Base-by-base conservation (phyloP, 139 green algal species). In the Picochlorum sp. region DNA sequence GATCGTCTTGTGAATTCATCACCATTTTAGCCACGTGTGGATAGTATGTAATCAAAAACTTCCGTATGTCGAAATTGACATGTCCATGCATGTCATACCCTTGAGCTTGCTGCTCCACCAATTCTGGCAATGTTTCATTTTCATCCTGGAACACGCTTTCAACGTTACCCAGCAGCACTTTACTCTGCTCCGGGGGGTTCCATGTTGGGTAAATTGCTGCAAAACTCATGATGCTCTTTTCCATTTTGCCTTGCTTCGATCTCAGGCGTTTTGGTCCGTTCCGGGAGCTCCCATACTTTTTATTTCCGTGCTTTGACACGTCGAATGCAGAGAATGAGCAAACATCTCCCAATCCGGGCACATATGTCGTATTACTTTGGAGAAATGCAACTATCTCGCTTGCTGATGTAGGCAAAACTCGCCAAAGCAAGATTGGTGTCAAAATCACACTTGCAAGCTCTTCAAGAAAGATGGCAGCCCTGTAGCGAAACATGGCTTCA, bases 191-290 rank as follows among this genome's bases (percentile, higher is more conserved):
- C 47, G 47, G 47, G 41, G 66, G 66, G 37, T 68, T 58, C 90
- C 90, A 97, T 2, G 73, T 81, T 2, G 88, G 88, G 75, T 97
- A 97, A n/a, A 79, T 87, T 13, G 83, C 77, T 1, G 80, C 79
- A 74, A 96, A 98, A 15, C 76, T 90, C 6, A 97, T 58, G 50
- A 98, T 86, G 21, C 74, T 89, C 70, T 95, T 95, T 71, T 97
- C 92, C 79, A 96, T 83, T 72, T 98, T 98, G 44, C 90, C 89
- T 60, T 97, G 84, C 46, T 68, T 71, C 7, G 18, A 34, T 47
- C 21, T 20, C 26, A 47, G 50, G 13, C 69, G 62, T 75, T 86
- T 89, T 14, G 69, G 69, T 3, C 62, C 47, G 21, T 76, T 46
- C 4, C 64, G 51, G 0, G 81, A 69, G 3, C 85, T 65, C n/a